Conservation (phyloP, 139 green algal species). For the Closterium sp. region DNA sequence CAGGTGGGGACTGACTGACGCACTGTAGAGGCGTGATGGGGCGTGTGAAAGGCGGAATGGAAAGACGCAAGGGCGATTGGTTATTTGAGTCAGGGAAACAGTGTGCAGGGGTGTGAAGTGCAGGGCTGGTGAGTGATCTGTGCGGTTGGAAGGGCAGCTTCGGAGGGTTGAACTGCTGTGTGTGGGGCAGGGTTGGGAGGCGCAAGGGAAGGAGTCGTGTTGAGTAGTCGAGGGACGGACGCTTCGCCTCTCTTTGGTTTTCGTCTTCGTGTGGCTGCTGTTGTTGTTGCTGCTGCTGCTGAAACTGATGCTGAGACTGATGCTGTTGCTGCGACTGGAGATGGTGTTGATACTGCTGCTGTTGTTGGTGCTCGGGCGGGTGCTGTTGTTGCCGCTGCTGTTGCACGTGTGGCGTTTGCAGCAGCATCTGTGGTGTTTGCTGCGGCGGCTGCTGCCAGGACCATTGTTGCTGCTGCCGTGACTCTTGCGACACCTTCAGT, state of each 20-base stretch:
- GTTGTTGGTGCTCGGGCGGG: not conserved
- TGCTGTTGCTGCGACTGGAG: not conserved
- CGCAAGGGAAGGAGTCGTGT: not conserved
- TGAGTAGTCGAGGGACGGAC: not conserved
- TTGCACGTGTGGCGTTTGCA: too few species aligned
- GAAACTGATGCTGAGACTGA: too few species aligned
- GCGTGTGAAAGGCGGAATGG: not conserved
- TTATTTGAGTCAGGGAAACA: not conserved
- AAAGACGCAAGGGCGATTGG: not conserved
- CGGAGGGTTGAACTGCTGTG: not conserved
- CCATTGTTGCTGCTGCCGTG: not conserved
- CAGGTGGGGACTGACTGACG: not conserved
- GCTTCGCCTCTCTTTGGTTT: not conserved
- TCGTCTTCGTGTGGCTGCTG: not conserved
- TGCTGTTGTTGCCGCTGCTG: not conserved
- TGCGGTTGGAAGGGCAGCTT: not conserved
- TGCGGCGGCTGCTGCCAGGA: not conserved
- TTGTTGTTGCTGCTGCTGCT: not conserved
- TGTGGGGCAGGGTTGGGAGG: not conserved
- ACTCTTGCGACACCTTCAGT: not conserved
- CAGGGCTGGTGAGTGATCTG: too few species aligned
- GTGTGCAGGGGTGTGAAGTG: not conserved
- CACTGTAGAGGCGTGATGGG: not conserved
- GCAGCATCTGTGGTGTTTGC: not conserved
- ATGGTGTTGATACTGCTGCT: not conserved